Conservation (phyloP, 2,329 filamentous ascomycete species). For the Fusarium oxysporum region DNA sequence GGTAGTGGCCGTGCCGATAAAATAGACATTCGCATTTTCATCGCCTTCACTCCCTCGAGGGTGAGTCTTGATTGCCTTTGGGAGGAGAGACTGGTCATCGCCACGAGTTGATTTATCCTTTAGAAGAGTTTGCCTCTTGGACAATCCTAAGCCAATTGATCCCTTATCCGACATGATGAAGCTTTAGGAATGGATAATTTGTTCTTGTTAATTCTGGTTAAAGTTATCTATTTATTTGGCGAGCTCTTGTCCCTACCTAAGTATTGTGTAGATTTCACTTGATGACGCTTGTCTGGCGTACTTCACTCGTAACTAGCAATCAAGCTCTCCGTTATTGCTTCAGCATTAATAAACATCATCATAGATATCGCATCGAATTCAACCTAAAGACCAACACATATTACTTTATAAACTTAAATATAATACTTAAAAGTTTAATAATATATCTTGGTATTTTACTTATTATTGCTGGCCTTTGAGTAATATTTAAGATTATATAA, state of each 20-base stretch:
- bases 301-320: neutral
- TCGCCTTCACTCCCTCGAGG: slow-evolving; percentile 20
- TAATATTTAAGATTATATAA: too few species aligned
- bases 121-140: slow-evolving; percentile 26
- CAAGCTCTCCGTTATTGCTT: neutral
- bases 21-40: slow-evolving; percentile 56
- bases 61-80: slow-evolving; percentile 29
- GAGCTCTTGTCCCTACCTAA: neutral
- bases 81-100: slow-evolving; percentile 12
- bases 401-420: too few species aligned
- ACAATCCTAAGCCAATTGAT: slow-evolving; percentile 6
- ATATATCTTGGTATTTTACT: too few species aligned
- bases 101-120: slow-evolving; percentile 12
- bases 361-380: neutral
- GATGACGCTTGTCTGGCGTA: slow-evolving; percentile 17
- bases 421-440: too few species aligned
- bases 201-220: neutral
- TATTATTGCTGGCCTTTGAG: too few species aligned
- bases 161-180: slow-evolving; percentile 25
- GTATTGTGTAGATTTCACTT: neutral
- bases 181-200: neutral
- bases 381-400: too few species aligned
- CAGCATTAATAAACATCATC: neutral
- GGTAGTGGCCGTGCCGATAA: slow-evolving; percentile 68
- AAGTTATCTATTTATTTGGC: neutral